A percentile compares a stretch with the other conserved stretches of the same genome.
These are phyloP conservation scores for Jackrogersella multiformis DNA, from an alignment of 495 filamentous ascomycete genomes.

Conservation along the genomic window DNA sequence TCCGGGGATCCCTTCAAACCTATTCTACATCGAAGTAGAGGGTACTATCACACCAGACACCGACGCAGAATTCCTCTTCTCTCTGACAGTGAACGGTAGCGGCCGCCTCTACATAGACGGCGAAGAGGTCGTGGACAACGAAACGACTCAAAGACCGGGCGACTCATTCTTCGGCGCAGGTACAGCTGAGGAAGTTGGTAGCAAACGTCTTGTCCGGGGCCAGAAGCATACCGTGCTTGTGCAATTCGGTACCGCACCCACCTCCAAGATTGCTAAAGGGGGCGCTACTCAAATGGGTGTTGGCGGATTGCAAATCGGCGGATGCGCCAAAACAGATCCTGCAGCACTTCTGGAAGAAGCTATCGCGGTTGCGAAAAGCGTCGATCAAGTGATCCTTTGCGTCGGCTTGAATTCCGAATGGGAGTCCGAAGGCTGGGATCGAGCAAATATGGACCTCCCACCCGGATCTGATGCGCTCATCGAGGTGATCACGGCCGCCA, in stretches of 20 bases:
- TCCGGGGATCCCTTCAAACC: not conserved
- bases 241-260: not conserved
- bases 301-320: not conserved
- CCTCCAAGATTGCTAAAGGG: not conserved
- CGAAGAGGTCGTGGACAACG: slow-evolving; percentile 1
- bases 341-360: not conserved
- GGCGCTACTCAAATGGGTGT: not conserved
- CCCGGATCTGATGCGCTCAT: slow-evolving; percentile 67
- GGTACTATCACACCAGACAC: not conserved
- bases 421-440: slow-evolving; percentile 73
- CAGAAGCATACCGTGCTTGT: not conserved
- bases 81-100: not conserved
- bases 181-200: not conserved
- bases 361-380: not conserved
- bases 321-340: not conserved
- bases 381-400: not conserved
- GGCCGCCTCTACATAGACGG: not conserved
- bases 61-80: not conserved
- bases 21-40: slow-evolving; percentile 10
- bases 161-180: slow-evolving; percentile 1
- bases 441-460: slow-evolving; percentile 67
- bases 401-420: not conserved
- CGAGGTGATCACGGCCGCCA: slow-evolving; percentile 61
- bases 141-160: not conserved
- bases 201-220: not conserved